Conservation (phyloP, 768 basidiomycete genomes). For the Gyrodon lividus region DNA sequence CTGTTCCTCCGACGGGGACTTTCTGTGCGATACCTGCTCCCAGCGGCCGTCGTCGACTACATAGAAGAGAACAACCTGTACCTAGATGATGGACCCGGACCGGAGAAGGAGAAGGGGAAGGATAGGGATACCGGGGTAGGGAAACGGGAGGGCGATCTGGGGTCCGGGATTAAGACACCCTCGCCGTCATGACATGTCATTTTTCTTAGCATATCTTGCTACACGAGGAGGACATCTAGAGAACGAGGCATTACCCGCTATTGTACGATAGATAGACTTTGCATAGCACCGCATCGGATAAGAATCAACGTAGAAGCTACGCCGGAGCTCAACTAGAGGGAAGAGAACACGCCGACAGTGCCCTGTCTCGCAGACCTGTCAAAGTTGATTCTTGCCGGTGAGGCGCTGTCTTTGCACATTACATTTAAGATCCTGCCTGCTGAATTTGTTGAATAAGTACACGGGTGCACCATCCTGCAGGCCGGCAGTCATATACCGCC, state of each 20-base stretch:
- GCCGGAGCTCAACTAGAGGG: too few species aligned
- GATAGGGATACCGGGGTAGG: conserved; percentile 30
- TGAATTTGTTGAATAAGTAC: too few species aligned
- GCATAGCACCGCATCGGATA: too few species aligned
- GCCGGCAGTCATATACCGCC: too few species aligned
- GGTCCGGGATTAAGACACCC: conserved; percentile 7
- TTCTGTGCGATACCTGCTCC: conserved; percentile 87
- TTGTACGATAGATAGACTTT: conserved; percentile 2
- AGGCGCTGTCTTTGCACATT: too few species aligned
- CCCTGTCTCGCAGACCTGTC: too few species aligned
- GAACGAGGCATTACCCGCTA: not conserved
- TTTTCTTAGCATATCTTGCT: not conserved
- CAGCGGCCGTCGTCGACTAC: conserved; percentile 88
- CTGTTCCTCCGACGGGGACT: conserved; percentile 77
- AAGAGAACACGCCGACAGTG: too few species aligned
- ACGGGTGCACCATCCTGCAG: too few species aligned
- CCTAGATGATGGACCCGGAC: conserved; percentile 51
- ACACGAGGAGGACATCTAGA: not conserved
- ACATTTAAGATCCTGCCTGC: too few species aligned
- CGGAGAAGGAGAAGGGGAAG: conserved; percentile 40
- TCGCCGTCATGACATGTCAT: conserved; percentile 5
- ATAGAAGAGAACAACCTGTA: conserved; percentile 85
- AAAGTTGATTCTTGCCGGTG: too few species aligned
- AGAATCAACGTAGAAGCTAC: too few species aligned
- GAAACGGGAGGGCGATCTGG: conserved; percentile 28